Evolutionary conservation across 495 filamentous ascomycete genomes (phyloP).

Genomic region (Chaetomidium leptoderma): DNA sequence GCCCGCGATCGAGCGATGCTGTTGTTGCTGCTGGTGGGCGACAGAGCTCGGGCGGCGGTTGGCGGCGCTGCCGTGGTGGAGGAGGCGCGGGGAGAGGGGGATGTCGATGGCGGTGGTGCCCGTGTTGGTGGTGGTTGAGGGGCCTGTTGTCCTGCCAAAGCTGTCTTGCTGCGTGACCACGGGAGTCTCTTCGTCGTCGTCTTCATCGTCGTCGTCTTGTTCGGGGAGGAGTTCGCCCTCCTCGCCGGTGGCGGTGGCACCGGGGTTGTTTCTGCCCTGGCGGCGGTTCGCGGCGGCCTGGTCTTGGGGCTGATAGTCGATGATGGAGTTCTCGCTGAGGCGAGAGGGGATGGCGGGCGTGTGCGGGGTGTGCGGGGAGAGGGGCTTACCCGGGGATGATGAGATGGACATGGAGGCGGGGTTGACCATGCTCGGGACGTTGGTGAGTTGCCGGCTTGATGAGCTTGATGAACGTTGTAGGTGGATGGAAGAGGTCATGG

Average conservation of each 20-base stretch:
- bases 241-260: conserved; percentile 33
- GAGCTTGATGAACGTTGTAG: conserved; percentile 77
- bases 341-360: conserved; percentile 89
- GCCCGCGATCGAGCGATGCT: conserved; percentile 51
- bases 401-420: conserved; percentile 78
- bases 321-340: conserved; percentile 81
- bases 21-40: conserved; percentile 38
- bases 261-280: conserved; percentile 20
- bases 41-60: conserved; percentile 71
- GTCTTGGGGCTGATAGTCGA: conserved; percentile 57
- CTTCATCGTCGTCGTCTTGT: too few species aligned
- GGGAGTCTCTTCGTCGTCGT: conserved; percentile 37
- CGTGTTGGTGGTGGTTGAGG: conserved; percentile 28
- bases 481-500: conserved; percentile 77
- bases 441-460: conserved; percentile 78
- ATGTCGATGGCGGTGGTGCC: conserved; percentile 39
- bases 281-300: conserved; percentile 22
- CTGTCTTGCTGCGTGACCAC: conserved; percentile 32
- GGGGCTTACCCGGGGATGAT: conserved; percentile 84
- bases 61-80: conserved; percentile 18
- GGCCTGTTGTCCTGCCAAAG: conserved; percentile 57
- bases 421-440: conserved; percentile 77
- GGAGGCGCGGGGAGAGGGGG: conserved; percentile 57
- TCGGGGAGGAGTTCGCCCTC: too few species aligned
- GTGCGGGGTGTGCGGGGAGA: conserved; percentile 91